Evolutionary conservation across 176 grass and related monocot species (phyloP).

Genomic region (Olyra latifolia): DNA sequence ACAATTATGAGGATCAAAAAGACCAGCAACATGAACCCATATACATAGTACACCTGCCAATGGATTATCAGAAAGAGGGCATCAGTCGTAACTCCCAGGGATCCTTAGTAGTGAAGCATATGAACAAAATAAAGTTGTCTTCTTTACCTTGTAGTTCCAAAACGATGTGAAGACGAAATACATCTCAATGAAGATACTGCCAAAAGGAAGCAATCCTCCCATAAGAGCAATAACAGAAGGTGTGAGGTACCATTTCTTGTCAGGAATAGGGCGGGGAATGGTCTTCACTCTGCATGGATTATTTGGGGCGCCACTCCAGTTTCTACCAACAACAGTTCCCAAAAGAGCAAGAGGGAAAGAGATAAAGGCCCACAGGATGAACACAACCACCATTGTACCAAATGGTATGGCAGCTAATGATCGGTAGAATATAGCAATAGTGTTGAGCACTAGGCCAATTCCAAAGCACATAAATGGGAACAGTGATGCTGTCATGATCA

Average conservation of each 20-base stretch:
- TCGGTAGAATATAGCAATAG: conserved; percentile 88
- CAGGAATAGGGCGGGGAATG: conserved; percentile 88
- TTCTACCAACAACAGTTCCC: conserved; percentile 88
- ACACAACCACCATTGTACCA: conserved; percentile 89
- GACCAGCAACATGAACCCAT: conserved; percentile 95
- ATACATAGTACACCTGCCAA: conserved; percentile 95
- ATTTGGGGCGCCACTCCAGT: conserved; percentile 89
- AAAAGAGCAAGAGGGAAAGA: conserved; percentile 86
- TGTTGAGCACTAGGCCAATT: conserved; percentile 85
- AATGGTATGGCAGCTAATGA: conserved; percentile 97
- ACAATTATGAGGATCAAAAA: conserved; percentile 93
- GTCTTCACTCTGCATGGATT: conserved; percentile 94
- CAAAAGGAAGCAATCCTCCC: conserved; percentile 94
- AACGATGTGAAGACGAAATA: conserved; percentile 98
- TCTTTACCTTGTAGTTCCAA: conserved; percentile 97
- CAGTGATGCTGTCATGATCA: conserved; percentile 82
- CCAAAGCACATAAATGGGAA: conserved; percentile 96
- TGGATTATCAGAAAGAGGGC: conserved; percentile 11
- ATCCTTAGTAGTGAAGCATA: conserved; percentile 1
- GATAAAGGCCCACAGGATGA: conserved; percentile 89
- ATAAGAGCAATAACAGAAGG: conserved; percentile 84
- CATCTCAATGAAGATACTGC: conserved; percentile 99
- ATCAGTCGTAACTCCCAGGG: conserved; percentile 25
- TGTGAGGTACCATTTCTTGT: conserved; percentile 95
- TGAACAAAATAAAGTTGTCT: neutral